A percentile compares a stretch with the other conserved stretches of the same genome.
These are phyloP conservation scores for Tylopilus subfusipes DNA, from an alignment of 768 basidiomycete species.

Conservation along the genomic window DNA sequence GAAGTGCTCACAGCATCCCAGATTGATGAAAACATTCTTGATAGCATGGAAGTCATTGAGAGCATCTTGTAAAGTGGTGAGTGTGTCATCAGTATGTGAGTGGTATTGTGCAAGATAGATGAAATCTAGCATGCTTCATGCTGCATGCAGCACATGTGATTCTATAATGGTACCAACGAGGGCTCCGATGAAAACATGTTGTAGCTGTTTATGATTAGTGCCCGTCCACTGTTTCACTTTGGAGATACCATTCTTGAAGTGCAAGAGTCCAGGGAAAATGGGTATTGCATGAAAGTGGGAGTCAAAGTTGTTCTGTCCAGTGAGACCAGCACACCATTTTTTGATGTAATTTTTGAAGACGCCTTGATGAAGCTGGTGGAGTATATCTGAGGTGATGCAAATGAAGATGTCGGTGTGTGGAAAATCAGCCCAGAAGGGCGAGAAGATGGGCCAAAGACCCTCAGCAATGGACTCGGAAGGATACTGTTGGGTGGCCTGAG, in stretches of 20 bases:
- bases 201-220: not conserved
- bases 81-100: not conserved
- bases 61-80: not conserved
- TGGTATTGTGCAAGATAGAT: not conserved
- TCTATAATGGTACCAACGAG: not conserved
- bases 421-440: constrained; percentile 1
- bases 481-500: not conserved
- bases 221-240: not conserved
- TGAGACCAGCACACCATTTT: not conserved
- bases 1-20: not conserved
- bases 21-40: not conserved
- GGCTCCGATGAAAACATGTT: not conserved
- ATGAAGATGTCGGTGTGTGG: not conserved
- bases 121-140: not conserved
- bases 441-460: not conserved
- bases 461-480: not conserved
- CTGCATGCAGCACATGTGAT: not conserved
- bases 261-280: not conserved
- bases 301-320: not conserved
- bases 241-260: not conserved
- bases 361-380: not conserved
- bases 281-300: not conserved
- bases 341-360: constrained; percentile 6
- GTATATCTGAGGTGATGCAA: not conserved
- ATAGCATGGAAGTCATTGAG: not conserved